Evolutionary conservation across 2,329 filamentous ascomycete species (phyloP), one percentile per base, ranked within the genome.

Genomic region (Tolypocladium guangdongense): DNA sequence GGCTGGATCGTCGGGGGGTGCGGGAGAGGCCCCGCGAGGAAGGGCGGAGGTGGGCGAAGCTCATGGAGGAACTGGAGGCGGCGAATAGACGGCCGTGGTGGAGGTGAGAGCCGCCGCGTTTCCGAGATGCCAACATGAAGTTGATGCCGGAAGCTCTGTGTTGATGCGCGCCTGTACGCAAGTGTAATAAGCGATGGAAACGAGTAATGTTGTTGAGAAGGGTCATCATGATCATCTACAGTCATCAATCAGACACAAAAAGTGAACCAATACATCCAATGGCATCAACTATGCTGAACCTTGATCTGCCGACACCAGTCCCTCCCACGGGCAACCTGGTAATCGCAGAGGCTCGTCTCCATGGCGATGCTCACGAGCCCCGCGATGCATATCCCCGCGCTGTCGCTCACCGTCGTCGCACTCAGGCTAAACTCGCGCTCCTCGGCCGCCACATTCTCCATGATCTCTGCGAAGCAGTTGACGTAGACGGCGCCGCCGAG

Each of bases 391-490:
- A 97, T 95, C 0, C 93, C 92, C 0, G 75, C 91, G 41, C 88
- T 93, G 67, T 97, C 93, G 65, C 90, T 95, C 41, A 96, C 92
- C 30, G 87, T 95, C 3, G 90, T 93, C 0, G 91, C 92, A 0
- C 88, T 84, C 1, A 99, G 73, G 55, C 89, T 95, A 64, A 97
- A 97, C 70, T 99, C 93, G 7, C 92, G 80, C 52, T 96, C 90
- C 35, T 83, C 80, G 5, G 78, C 74, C 0, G 84, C 82, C 1
- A 96, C 84, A 7, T 84, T 83, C 62, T 96, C 90, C 66, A 90
- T 86, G 57, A 99, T 96, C 66, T 95, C 88, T 0, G 91, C 90
- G 69, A 97, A 99, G 0, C 91, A 96, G 63, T 92, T 95, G 55
- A 97, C 91, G 63, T 99, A 99, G 0, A 97, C 93, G 4, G 90